Evolutionary conservation across 2,329 filamentous ascomycete genomes (phyloP), one percentile per base, ranked within the genome.

Genomic region (Penicillium psychrosexuale): DNA sequence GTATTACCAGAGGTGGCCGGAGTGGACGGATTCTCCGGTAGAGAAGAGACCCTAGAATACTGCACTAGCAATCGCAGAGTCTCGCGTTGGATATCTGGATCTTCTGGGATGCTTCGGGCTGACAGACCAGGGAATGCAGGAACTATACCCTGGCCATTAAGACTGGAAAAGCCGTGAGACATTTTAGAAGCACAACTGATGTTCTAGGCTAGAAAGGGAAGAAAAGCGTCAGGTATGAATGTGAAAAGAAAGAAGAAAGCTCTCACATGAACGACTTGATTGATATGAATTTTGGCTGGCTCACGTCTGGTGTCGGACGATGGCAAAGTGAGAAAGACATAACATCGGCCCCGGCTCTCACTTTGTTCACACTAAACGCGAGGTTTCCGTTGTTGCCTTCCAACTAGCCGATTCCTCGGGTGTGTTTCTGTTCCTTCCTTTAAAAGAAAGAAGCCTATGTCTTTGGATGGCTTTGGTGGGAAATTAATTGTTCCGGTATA

Each of bases 261-360:
- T 31, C 46, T 49, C 19, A 50, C 47, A 30, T 36, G 8, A 17
- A 22, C 22, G 15, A 45, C 12, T 36, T 17, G 8, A 12, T 12
- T 45, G 22, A 24, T 45, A 22, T 51, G 22, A 34, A 47, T 13
- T 24, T 19, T 3, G 15, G 19, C 36, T 48, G 22, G 24, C 36
- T 53, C 50, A 47, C 34, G 28, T 53, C 50, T 47, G 50, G 13
- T 47, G 17, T 47, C 36, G 43, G 50, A 39, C 34, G 28, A 39
- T 33, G 13, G 19, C 36, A 47, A 30, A 33, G 43, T 47, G 36
- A 47, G 50, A 40, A 31, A 53, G 50, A 53, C 50, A 53, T 53
- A 47, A 53, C 50, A 53, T 34, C 43, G 43, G 33, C 27, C n/a
- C 17, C 24, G 5, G n/a, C 48, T 40, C 24, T 34, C 44, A 40